These are phyloP conservation scores for Kwoniella shandongensis DNA, from an alignment of 768 basidiomycete species.

Conservation along the genomic window DNA sequence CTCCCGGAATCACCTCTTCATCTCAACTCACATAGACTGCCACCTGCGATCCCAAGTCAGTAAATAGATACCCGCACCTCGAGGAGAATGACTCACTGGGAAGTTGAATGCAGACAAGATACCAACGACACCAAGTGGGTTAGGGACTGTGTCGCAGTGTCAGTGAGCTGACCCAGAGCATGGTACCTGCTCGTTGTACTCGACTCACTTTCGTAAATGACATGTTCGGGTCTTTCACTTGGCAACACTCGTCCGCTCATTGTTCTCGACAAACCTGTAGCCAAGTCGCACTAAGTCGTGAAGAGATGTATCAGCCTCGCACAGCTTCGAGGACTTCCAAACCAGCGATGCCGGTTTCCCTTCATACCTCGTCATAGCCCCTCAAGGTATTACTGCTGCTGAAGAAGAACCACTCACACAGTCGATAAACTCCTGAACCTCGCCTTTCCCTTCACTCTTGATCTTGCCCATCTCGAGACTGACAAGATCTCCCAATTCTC, in stretches of 20 bases:
- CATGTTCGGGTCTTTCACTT: constrained; percentile 86
- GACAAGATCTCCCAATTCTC: constrained; percentile 47
- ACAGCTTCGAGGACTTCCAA: too few species aligned
- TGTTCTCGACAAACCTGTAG: constrained; percentile 86
- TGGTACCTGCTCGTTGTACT: neutral
- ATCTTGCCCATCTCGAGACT: constrained; percentile 68
- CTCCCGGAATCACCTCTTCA: too few species aligned
- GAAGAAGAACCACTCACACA: constrained; percentile 64
- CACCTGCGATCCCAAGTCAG: constrained; percentile 25
- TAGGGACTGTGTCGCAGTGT: constrained; percentile 66
- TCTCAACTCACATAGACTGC: constrained; percentile 35
- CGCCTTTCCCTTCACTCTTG: constrained; percentile 81
- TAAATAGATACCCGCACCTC: neutral
- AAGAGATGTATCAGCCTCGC: constrained; percentile 6
- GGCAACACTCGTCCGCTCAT: constrained; percentile 87
- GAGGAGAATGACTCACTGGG: constrained; percentile 57
- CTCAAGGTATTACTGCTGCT: too few species aligned
- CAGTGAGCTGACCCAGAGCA: constrained; percentile 11
- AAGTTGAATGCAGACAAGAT: constrained; percentile 95
- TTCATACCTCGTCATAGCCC: too few species aligned
- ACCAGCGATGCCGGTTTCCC: too few species aligned
- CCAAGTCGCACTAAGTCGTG: constrained; percentile 78
- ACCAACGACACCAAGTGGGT: constrained; percentile 73
- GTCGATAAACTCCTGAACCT: constrained; percentile 93
- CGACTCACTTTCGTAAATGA: constrained; percentile 75